Base-by-base conservation (phyloP, 2,329 filamentous ascomycete genomes). In the Exophiala xenobiotica region DNA sequence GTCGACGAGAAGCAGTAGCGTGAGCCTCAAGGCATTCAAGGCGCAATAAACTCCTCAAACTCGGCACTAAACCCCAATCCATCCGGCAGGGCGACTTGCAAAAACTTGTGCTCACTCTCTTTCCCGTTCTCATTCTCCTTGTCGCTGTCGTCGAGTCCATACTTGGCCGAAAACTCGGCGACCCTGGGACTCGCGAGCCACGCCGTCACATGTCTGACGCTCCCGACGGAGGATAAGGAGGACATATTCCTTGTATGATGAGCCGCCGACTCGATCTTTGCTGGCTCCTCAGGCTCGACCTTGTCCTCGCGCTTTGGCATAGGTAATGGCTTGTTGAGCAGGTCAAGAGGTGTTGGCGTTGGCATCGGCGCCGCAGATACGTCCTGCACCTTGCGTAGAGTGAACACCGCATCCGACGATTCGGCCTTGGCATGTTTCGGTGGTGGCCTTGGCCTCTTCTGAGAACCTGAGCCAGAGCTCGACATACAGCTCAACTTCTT, bases 181-280 rank as follows among this genome's bases (percentile, higher is more conserved):
- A 40, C 38, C 8, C 38, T 18, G n/a, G 38, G 38, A 40, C 38
- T 40, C 12, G 38, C 38, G 4, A 40, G 38, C 38, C 38, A 40
- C 11, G 38, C 38, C 4, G 38, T 40, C 11, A 33, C 29, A 14
- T 33, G 29, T 3, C 29, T 33, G 8, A 40, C 38, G 7, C 19
- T 22, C 7, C 38, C 38, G 9, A 40, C 38, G 3, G 38, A 40
- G 12, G 38, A 40, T 8, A 40, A 22, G 18, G 38, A 40, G 8
- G 38, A 40, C 19, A 40, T 11, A 20, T 40, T 40, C 23, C 38
- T 20, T n/a, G 38, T 40, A 23, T 40, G 38, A n/a, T 40, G 38
- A n/a, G 18, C 37, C n/a, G 27, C 14, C 14, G 27, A 31, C 27
- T 31, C 27, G 27, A n/a, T 31, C 7, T 31, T 31, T 12, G 31